Conservation (phyloP, 139 green algal species). For the Astrephomene gubernaculifera region DNA sequence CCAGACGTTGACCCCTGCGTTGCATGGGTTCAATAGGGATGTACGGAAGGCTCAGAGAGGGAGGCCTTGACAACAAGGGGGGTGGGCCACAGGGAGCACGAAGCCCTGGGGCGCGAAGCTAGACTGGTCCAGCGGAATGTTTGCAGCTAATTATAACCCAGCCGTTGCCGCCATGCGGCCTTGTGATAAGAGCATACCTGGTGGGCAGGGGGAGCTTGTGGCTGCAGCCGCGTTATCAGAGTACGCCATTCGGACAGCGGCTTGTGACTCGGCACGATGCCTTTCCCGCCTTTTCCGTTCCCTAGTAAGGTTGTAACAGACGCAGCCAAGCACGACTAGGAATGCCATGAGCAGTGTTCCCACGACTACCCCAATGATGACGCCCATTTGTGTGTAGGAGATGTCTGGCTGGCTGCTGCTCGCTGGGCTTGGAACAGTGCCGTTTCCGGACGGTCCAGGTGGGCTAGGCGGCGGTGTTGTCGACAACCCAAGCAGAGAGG, state of each 20-base stretch:
- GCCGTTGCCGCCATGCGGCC: background rate
- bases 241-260: no score
- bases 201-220: no score
- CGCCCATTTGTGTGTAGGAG: background rate
- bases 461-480: background rate
- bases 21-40: background rate
- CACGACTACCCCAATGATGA: conserved; percentile 27
- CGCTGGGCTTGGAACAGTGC: background rate
- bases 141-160: background rate
- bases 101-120: background rate
- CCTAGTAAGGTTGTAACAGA: background rate
- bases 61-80: no score
- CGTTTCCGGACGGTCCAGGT: background rate
- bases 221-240: background rate
- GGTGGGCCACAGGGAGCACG: background rate
- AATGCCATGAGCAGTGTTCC: conserved; percentile 10
- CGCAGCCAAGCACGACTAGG: conserved; percentile 1
- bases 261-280: background rate
- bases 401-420: background rate
- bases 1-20: background rate
- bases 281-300: background rate
- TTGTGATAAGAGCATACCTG: background rate
- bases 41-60: background rate
- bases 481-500: background rate
- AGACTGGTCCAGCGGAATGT: background rate